Percentiles rank a stretch among this genome's conserved stretches.
Evolutionary conservation across 2,329 filamentous ascomycete genomes (phyloP).

Genomic region (Trichoderma sp.): DNA sequence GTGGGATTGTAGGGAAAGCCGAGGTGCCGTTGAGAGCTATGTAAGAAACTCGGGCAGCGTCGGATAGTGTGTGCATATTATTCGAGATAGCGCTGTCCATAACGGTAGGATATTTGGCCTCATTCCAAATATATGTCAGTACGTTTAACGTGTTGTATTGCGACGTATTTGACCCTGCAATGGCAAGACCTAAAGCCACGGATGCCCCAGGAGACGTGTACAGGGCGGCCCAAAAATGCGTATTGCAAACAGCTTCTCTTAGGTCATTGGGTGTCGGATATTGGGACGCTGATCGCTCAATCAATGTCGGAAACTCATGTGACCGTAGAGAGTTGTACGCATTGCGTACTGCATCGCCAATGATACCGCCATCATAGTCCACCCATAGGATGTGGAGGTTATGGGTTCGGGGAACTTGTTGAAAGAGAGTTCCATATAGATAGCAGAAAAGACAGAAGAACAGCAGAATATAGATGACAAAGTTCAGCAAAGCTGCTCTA

Average conservation of each 20-base stretch:
- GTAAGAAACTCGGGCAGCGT: conserved; percentile 23
- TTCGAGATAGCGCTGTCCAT: conserved; percentile 24
- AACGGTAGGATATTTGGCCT: conserved; percentile 25
- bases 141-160: conserved; percentile 24
- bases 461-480: conserved; percentile 44
- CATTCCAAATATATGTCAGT: conserved; percentile 28
- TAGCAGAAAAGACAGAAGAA: conserved; percentile 30
- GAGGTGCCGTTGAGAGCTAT: conserved; percentile 24
- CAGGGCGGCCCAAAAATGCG: conserved; percentile 27
- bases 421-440: conserved; percentile 28
- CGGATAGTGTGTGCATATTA: conserved; percentile 23
- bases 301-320: conserved; percentile 24
- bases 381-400: conserved; percentile 28
- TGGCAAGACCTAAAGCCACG: conserved; percentile 19
- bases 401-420: conserved; percentile 24
- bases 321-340: conserved; percentile 26
- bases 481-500: conserved; percentile 23
- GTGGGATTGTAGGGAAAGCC: conserved; percentile 23
- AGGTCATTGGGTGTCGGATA: conserved; percentile 20
- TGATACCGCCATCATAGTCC: conserved; percentile 29
- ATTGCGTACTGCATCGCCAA: conserved; percentile 27
- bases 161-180: conserved; percentile 15
- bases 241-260: conserved; percentile 22
- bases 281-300: conserved; percentile 23
- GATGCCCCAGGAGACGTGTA: conserved; percentile 25